Evolutionary conservation across 768 basidiomycete species (phyloP).

Genomic region (Baorangia bicolor): DNA sequence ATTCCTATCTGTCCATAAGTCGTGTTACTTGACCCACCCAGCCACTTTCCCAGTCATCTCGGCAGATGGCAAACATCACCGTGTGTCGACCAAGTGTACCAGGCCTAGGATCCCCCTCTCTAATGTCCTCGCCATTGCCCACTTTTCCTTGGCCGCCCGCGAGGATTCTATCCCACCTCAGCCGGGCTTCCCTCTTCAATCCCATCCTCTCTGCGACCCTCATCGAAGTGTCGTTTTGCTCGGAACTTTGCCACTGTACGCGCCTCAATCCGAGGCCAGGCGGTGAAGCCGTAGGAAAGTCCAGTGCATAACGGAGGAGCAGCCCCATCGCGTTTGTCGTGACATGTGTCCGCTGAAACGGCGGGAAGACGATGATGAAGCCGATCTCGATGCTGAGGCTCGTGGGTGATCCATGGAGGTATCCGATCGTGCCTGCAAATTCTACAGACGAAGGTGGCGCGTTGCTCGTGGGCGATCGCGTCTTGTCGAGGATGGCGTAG

Average conservation of each 20-base stretch:
- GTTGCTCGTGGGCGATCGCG: slow-evolving; percentile 13
- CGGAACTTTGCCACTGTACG: slow-evolving; percentile 60
- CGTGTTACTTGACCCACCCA: slow-evolving; percentile 1
- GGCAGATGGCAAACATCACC: slow-evolving; percentile 39
- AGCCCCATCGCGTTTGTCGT: slow-evolving; percentile 53
- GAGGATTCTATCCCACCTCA: slow-evolving; percentile 56
- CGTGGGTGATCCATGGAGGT: slow-evolving; percentile 42
- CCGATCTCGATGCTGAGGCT: slow-evolving; percentile 55
- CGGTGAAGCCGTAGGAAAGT: slow-evolving; percentile 32
- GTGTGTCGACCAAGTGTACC: slow-evolving; percentile 37
- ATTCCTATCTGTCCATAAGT: slow-evolving; percentile 8
- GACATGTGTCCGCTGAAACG: slow-evolving; percentile 64
- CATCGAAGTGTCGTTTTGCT: slow-evolving; percentile 47
- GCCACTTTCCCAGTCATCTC: slow-evolving; percentile 36
- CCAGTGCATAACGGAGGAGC: slow-evolving; percentile 47
- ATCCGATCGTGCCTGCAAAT: slow-evolving; percentile 54
- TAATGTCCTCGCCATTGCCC: slow-evolving; percentile 34
- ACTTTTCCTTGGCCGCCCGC: slow-evolving; percentile 36
- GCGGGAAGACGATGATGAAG: slow-evolving; percentile 50
- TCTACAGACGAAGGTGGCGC: slow-evolving; percentile 3
- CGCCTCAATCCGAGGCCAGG: slow-evolving; percentile 57
- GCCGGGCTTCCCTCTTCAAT: slow-evolving; percentile 51
- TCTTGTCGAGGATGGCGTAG: slow-evolving; percentile 58
- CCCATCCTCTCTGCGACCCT: slow-evolving; percentile 57
- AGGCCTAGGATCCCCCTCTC: slow-evolving; percentile 29